These are phyloP conservation scores for Dentipellis fragilis DNA, from an alignment of 768 basidiomycete genomes.

Conservation along the genomic window DNA sequence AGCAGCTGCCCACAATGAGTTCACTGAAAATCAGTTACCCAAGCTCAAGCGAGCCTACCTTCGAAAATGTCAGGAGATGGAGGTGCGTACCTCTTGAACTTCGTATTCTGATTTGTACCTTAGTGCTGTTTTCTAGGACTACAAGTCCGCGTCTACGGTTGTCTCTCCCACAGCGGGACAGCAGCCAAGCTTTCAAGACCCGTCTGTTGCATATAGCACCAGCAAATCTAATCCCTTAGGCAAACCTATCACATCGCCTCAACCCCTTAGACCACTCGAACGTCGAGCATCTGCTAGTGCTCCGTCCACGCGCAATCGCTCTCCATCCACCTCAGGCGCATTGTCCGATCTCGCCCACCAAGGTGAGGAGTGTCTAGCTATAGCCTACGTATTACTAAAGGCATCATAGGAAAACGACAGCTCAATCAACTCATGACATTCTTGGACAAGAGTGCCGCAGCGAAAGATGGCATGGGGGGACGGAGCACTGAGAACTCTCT, in stretches of 20 bases:
- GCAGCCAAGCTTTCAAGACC: constrained; percentile 19
- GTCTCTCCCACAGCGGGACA: constrained; percentile 22
- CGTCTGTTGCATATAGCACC: constrained; percentile 27
- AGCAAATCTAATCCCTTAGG: constrained; percentile 34
- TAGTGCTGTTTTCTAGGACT: constrained; percentile 37
- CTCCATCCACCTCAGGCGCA: constrained; percentile 72
- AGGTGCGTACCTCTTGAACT: constrained; percentile 34
- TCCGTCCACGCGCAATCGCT: constrained; percentile 50
- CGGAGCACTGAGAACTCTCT: constrained; percentile 56
- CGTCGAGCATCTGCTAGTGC: constrained; percentile 59
- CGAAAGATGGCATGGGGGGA: constrained; percentile 49
- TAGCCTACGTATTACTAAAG: background rate
- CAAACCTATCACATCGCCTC: constrained; percentile 57
- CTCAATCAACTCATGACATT: constrained; percentile 81
- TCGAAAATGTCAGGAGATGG: constrained; percentile 82
- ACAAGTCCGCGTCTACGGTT: constrained; percentile 42
- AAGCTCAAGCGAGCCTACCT: constrained; percentile 70
- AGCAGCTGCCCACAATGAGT: constrained; percentile 66
- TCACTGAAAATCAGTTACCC: constrained; percentile 69
- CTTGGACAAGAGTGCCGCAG: constrained; percentile 64
- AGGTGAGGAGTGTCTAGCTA: constrained; percentile 28
- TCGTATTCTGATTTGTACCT: background rate
- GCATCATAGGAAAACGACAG: constrained; percentile 63
- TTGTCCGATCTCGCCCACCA: constrained; percentile 86
- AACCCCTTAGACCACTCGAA: constrained; percentile 66